phyloP scores from a whole-genome alignment of 2,329 filamentous ascomycete species.

The Beauveria sp. region DNA sequence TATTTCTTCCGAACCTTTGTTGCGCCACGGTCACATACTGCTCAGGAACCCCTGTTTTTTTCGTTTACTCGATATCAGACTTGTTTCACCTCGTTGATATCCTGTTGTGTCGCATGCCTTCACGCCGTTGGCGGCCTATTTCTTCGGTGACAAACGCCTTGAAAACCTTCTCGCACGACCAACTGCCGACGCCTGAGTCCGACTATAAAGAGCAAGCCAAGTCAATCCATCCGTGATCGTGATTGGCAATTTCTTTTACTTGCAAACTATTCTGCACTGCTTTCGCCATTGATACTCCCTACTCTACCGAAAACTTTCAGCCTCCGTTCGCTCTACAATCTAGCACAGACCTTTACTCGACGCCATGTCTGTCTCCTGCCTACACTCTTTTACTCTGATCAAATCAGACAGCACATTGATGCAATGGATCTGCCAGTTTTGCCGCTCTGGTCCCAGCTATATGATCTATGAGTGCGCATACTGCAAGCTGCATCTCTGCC shows the following conservation, averaged over 20 bases:
- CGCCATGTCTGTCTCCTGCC: slow-evolving; percentile 47
- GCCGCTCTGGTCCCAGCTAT: slow-evolving; percentile 58
- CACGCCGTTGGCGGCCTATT: not conserved
- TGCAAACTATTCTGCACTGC: not conserved
- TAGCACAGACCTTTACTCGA: not conserved
- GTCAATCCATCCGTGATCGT: not conserved
- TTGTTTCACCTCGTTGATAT: not conserved
- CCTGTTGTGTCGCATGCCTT: not conserved
- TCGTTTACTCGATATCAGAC: not conserved
- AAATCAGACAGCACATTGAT: slow-evolving; percentile 60
- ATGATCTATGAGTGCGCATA: slow-evolving; percentile 62
- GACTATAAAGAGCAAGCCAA: slow-evolving; percentile 1
- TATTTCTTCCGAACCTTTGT: not conserved
- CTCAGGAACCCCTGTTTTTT: not conserved
- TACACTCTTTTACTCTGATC: slow-evolving; percentile 57
- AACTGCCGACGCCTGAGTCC: too few relatives aligned
- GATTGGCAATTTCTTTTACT: not conserved
- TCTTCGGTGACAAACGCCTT: not conserved
- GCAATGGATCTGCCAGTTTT: slow-evolving; percentile 58
- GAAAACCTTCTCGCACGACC: not conserved
- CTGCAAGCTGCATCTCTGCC: slow-evolving; percentile 59
- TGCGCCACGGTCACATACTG: not conserved
- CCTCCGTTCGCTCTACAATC: not conserved
- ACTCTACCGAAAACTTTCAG: not conserved
- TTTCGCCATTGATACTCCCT: not conserved